phyloP scores from a whole-genome alignment of 176 grass and related monocot species.

The Phyllostachys edulis region DNA sequence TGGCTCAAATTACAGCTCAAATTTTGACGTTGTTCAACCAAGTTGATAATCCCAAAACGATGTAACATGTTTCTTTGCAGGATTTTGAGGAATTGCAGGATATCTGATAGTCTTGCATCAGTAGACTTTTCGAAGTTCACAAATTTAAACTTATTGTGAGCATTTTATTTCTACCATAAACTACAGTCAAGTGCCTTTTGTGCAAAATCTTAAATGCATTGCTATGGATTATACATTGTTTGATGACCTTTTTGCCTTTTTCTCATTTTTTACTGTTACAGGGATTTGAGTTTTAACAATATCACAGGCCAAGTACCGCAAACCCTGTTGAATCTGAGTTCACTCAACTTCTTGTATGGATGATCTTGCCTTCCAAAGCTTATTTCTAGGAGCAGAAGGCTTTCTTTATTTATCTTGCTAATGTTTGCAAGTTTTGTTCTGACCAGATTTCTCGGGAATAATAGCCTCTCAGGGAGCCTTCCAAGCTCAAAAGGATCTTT shows the following conservation, averaged over 20 bases:
- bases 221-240: slow-evolving; percentile 14
- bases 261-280: neutral
- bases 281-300: slow-evolving; percentile 69
- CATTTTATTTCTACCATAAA: slow-evolving; percentile 17
- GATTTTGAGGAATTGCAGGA: slow-evolving; percentile 76
- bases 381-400: neutral
- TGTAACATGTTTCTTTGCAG: slow-evolving; percentile 46
- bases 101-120: slow-evolving; percentile 68
- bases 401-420: neutral
- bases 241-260: neutral
- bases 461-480: slow-evolving; percentile 74
- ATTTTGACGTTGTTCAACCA: neutral
- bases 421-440: neutral
- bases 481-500: slow-evolving; percentile 47
- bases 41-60: neutral
- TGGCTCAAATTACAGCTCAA: neutral
- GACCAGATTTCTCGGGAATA: slow-evolving; percentile 88
- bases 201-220: slow-evolving; percentile 5
- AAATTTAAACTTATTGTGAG: slow-evolving; percentile 47
- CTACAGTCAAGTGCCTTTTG: neutral
- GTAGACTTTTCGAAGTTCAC: slow-evolving; percentile 54
- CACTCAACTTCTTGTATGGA: slow-evolving; percentile 48
- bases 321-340: slow-evolving; percentile 51
- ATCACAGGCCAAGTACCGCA: slow-evolving; percentile 65
- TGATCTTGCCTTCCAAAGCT: neutral